These are phyloP conservation scores for Aspergillus quadrilineatus DNA, from an alignment of 2,329 filamentous ascomycete species.

Conservation along the genomic window DNA sequence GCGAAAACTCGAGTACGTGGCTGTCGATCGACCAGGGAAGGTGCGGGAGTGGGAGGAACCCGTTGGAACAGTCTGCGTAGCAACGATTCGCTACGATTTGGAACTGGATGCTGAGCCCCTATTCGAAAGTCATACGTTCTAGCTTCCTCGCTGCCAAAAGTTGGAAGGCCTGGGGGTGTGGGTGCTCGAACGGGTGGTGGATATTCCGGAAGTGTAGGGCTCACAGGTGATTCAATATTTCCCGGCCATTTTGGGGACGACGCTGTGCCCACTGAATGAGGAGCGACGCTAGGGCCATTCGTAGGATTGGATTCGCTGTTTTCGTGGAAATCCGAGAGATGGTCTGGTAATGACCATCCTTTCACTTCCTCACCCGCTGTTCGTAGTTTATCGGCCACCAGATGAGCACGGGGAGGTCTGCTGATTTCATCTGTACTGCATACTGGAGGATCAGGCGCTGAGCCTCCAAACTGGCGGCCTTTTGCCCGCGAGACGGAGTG, in stretches of 20 bases:
- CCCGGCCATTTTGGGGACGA: slow-evolving; percentile 25
- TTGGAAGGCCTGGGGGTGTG: slow-evolving; percentile 47
- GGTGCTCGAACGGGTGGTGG: slow-evolving; percentile 40
- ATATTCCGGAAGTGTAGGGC: slow-evolving; percentile 33
- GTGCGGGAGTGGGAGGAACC: slow-evolving; percentile 14
- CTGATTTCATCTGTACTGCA: neutral
- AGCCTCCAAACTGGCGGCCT: neutral
- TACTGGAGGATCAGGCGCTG: neutral
- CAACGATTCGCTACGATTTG: slow-evolving; percentile 6
- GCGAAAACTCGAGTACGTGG: slow-evolving; percentile 35
- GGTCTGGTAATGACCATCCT: neutral
- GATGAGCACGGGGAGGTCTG: neutral
- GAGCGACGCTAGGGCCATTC: slow-evolving; percentile 28
- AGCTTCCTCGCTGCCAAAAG: slow-evolving; percentile 44
- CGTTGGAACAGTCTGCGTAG: slow-evolving; percentile 35
- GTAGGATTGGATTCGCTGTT: slow-evolving; percentile 20
- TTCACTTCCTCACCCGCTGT: neutral
- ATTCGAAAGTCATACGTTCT: slow-evolving; percentile 32
- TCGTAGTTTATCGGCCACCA: slow-evolving; percentile 1
- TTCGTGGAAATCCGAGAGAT: neutral
- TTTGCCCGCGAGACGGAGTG: slow-evolving; percentile 16
- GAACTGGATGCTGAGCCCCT: slow-evolving; percentile 14
- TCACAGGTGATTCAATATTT: slow-evolving; percentile 28
- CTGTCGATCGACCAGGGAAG: slow-evolving; percentile 16
- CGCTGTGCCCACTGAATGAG: slow-evolving; percentile 10